These are phyloP conservation scores for Hypoxylon sp. DNA, from an alignment of 2,329 filamentous ascomycete genomes.

Conservation along the genomic window DNA sequence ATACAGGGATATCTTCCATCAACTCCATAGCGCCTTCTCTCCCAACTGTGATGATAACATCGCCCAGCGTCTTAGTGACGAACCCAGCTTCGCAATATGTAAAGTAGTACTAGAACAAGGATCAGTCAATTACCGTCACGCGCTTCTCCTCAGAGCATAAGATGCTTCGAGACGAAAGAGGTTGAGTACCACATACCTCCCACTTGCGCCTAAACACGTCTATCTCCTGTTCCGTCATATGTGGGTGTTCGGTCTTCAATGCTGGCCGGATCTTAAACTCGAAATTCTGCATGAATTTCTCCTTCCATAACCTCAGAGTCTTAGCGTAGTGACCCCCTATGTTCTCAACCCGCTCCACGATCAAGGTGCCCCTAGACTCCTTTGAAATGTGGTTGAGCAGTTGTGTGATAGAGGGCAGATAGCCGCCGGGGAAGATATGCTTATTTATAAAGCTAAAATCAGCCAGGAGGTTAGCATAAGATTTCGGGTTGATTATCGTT, in stretches of 20 bases:
- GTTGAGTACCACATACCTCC: constrained; percentile 64
- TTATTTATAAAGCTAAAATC: constrained; percentile 74
- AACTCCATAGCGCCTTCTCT: constrained; percentile 75
- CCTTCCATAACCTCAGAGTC: constrained; percentile 76
- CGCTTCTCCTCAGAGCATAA: not conserved
- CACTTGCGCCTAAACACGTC: constrained; percentile 79
- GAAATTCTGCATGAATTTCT: constrained; percentile 76
- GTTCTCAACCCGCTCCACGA: constrained; percentile 78
- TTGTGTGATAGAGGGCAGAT: constrained; percentile 72
- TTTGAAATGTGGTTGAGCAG: constrained; percentile 71
- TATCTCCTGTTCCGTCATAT: constrained; percentile 73
- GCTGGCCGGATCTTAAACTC: constrained; percentile 72
- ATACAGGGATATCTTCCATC: constrained; percentile 79
- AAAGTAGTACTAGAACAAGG: constrained; percentile 75
- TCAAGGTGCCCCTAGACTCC: constrained; percentile 72
- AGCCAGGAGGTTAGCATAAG: constrained; percentile 11
- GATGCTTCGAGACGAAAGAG: constrained; percentile 18
- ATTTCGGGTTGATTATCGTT: not conserved
- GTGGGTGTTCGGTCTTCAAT: constrained; percentile 69
- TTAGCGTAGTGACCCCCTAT: constrained; percentile 82
- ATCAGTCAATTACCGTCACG: not conserved
- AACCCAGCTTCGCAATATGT: constrained; percentile 82
- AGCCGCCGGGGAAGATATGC: constrained; percentile 85
- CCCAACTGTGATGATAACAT: constrained; percentile 79
- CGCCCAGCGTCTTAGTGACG: constrained; percentile 77